Conservation (phyloP, 129 eudicot genomes). For the Cynara cardunculus region DNA sequence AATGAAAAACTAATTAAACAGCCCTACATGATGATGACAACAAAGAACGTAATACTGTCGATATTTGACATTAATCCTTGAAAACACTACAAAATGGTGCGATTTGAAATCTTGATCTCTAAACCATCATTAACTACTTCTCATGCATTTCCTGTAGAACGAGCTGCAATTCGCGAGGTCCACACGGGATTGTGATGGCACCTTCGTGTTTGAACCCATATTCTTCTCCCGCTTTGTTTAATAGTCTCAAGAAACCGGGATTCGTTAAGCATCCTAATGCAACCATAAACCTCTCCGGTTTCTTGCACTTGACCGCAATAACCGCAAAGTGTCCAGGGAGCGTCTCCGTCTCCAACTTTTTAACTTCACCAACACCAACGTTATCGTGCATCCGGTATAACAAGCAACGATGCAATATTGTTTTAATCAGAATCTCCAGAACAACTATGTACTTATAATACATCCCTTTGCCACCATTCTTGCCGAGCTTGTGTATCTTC, state of each 20-base stretch:
- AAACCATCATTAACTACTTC: not conserved
- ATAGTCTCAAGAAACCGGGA: constrained; percentile 49
- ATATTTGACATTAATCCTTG: not conserved
- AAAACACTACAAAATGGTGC: not conserved
- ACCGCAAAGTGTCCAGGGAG: constrained; percentile 44
- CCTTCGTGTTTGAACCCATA: constrained; percentile 54
- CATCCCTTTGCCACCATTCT: not conserved
- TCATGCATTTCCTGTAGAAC: constrained; percentile 27
- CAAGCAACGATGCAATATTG: constrained; percentile 8
- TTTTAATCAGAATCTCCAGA: constrained; percentile 17
- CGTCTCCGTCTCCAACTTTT: constrained; percentile 34
- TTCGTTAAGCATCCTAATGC: constrained; percentile 38
- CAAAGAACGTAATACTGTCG: no score
- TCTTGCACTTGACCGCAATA: constrained; percentile 36
- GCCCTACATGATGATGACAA: no score
- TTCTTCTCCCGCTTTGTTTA: constrained; percentile 52
- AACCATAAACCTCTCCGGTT: constrained; percentile 52
- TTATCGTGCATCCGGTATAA: not conserved
- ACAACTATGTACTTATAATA: constrained; percentile 4
- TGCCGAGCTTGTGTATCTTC: not conserved
- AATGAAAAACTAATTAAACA: no score
- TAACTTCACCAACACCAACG: not conserved
- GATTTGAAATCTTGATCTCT: not conserved
- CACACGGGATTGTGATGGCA: constrained; percentile 51
- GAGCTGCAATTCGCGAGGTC: constrained; percentile 41